Evolutionary conservation across 202 grass and related monocot genomes (phyloP).

Genomic region (Zizania palustris): DNA sequence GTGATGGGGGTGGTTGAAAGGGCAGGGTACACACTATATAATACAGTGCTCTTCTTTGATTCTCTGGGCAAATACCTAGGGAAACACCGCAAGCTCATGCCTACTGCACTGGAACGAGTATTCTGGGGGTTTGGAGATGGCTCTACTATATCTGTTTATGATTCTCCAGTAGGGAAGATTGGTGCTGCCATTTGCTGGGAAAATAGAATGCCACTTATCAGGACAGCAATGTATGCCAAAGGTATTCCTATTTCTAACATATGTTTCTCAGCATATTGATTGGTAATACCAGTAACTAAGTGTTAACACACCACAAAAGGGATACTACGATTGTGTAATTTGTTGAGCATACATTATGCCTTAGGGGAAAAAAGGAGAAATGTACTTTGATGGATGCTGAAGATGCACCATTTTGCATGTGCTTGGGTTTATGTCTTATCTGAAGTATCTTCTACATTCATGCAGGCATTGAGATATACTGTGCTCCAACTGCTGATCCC

Average conservation of each 20-base stretch:
- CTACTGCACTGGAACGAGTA: conserved; percentile 64
- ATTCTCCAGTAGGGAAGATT: conserved; percentile 73
- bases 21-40: conserved; percentile 65
- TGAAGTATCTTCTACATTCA: conserved; percentile 12
- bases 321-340: neutral
- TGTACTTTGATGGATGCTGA: conserved; percentile 9
- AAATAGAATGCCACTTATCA: conserved; percentile 76
- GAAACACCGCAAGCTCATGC: conserved; percentile 74
- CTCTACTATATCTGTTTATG: conserved; percentile 82
- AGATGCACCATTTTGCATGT: conserved; percentile 15
- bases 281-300: neutral
- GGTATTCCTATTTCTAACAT: conserved; percentile 47
- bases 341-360: neutral
- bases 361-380: neutral
- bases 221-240: conserved; percentile 75
- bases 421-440: conserved; percentile 21
- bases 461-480: conserved; percentile 78
- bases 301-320: neutral
- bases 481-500: conserved; percentile 61
- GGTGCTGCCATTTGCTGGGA: conserved; percentile 74
- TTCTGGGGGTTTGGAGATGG: conserved; percentile 78
- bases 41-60: conserved; percentile 68
- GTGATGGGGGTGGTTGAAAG: conserved; percentile 76
- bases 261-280: conserved; percentile 1
- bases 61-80: conserved; percentile 60